phyloP scores from a whole-genome alignment of 1,284 basidiomycete species.

The Leucoagaricus sp. region DNA sequence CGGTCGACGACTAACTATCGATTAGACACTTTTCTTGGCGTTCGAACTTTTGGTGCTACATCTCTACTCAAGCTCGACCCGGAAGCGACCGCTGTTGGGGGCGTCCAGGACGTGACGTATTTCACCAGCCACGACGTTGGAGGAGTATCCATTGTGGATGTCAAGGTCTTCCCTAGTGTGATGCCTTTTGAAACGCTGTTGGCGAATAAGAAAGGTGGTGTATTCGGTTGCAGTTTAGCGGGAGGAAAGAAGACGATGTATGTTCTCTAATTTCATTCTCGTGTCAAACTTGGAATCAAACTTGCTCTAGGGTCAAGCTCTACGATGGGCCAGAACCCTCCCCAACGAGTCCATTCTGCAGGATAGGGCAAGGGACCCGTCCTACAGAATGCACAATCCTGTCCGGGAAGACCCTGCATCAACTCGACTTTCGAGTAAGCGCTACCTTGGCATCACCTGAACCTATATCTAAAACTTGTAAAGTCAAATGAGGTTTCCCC shows the following conservation, averaged over 20 bases:
- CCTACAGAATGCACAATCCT: slow-evolving; percentile 30
- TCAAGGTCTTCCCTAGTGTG: not conserved
- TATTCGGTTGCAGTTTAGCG: slow-evolving; percentile 10
- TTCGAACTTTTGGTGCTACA: slow-evolving; percentile 32
- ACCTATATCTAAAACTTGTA: slow-evolving; percentile 18
- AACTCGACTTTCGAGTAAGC: slow-evolving; percentile 29
- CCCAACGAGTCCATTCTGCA: slow-evolving; percentile 23
- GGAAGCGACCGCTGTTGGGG: not conserved
- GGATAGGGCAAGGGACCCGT: slow-evolving; percentile 24
- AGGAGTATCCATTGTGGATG: slow-evolving; percentile 18
- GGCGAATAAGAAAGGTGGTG: slow-evolving; percentile 1
- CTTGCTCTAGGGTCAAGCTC: slow-evolving; percentile 7
- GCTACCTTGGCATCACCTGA: slow-evolving; percentile 20
- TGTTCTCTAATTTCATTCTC: not conserved
- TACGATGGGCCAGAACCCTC: not conserved
- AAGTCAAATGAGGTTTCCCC: slow-evolving; percentile 29
- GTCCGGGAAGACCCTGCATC: slow-evolving; percentile 29
- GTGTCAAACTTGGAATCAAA: not conserved
- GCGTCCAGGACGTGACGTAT: slow-evolving; percentile 12
- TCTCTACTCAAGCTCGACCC: slow-evolving; percentile 18
- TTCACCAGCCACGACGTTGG: slow-evolving; percentile 13
- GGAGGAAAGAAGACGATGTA: slow-evolving; percentile 10
- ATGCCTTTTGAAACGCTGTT: slow-evolving; percentile 11
- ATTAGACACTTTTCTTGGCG: slow-evolving; percentile 24
- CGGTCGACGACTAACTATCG: not conserved